Evolutionary conservation across 2,329 filamentous ascomycete species (phyloP).

Genomic region (Leptographium galeiforme): DNA sequence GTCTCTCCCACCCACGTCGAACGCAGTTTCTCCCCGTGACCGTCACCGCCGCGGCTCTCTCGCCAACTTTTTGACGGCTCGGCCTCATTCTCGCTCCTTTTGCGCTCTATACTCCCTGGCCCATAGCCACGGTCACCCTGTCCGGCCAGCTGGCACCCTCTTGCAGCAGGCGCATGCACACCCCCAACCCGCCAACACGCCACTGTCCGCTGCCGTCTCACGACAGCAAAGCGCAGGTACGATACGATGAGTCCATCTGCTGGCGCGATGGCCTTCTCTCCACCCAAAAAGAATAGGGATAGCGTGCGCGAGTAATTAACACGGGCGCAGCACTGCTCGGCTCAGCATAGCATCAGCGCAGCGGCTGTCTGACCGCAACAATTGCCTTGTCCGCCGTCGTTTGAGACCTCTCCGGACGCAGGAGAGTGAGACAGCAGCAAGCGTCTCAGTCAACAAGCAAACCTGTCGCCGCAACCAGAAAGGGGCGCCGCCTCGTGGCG

Average conservation of each 20-base stretch:
- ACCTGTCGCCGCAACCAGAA: constrained; percentile 11
- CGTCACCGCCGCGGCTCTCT: background rate
- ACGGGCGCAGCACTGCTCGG: no score
- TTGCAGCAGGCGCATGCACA: background rate
- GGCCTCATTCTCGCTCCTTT: constrained; percentile 8
- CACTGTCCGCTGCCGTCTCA: background rate
- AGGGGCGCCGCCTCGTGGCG: constrained; percentile 16
- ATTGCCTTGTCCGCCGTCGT: no score
- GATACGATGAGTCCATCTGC: background rate
- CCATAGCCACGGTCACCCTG: constrained; percentile 2
- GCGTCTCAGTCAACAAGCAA: background rate
- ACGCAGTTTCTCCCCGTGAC: background rate
- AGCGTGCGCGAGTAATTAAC: background rate
- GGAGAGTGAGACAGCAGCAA: background rate
- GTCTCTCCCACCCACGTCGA: no score
- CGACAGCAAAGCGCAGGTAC: background rate
- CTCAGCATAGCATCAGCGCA: background rate
- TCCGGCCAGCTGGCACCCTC: constrained; percentile 2
- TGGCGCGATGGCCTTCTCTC: no score
- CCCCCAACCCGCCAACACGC: background rate
- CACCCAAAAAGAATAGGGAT: background rate
- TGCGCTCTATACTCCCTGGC: background rate
- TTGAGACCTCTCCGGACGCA: background rate
- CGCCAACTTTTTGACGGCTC: background rate
- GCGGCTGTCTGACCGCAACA: no score